Evolutionary conservation across 148 eudicot species (phyloP).

Genomic region (Heliamphora exappendiculata): DNA sequence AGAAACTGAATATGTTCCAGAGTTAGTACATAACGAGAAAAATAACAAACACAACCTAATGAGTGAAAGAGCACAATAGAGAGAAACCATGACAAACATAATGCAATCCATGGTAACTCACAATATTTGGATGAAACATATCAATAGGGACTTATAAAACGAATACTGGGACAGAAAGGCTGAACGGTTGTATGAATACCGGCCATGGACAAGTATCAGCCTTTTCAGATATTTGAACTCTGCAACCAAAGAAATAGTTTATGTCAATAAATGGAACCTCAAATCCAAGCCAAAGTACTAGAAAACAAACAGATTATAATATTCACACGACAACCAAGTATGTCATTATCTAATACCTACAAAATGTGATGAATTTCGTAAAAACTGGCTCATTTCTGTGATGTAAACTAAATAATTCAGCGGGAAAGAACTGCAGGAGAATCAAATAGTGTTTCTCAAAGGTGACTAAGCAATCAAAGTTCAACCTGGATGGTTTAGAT

Average conservation of each 20-base stretch:
- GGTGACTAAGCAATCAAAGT: neutral
- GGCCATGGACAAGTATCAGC: constrained; percentile 93
- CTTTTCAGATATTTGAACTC: constrained; percentile 81
- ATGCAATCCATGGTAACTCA: constrained; percentile 29
- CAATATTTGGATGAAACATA: constrained; percentile 95
- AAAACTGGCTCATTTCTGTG: neutral
- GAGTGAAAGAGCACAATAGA: too few relatives aligned
- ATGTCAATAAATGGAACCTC: constrained; percentile 7
- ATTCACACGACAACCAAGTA: neutral
- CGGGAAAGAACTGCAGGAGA: neutral
- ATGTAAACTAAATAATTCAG: neutral
- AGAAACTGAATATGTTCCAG: constrained; percentile 56
- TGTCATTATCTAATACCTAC: neutral
- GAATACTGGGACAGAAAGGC: constrained; percentile 94
- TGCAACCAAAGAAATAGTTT: constrained; percentile 28
- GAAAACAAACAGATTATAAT: neutral
- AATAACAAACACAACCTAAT: too few relatives aligned
- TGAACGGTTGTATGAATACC: constrained; percentile 92
- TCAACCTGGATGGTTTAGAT: neutral
- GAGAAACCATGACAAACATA: neutral
- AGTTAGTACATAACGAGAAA: too few relatives aligned
- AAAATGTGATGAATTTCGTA: neutral
- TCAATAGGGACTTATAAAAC: constrained; percentile 80
- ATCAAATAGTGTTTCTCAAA: neutral
- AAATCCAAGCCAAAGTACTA: neutral